These are phyloP conservation scores for Bruguiera gymnorhiza DNA, from an alignment of 345 rosid species.

Conservation along the genomic window DNA sequence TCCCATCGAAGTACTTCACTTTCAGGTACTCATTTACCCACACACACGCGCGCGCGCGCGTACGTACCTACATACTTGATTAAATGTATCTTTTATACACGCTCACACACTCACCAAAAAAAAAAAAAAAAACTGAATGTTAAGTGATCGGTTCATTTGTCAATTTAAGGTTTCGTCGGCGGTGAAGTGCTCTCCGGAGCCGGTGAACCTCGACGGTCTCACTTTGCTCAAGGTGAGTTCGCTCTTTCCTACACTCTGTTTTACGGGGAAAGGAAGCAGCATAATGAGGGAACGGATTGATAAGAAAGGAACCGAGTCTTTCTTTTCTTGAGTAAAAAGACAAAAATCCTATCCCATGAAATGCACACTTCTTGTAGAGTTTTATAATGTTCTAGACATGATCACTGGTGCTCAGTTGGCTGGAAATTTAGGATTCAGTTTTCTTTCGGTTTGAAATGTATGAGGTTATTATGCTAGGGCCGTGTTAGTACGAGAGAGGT, in stretches of 20 bases:
- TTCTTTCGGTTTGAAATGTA: background rate
- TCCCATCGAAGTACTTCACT: slow-evolving; percentile 59
- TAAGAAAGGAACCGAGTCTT: no score
- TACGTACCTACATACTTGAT: background rate
- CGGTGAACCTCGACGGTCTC: slow-evolving; percentile 49
- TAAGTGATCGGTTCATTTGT: slow-evolving; percentile 9
- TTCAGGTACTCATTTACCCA: slow-evolving; percentile 42
- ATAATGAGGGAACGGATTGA: background rate
- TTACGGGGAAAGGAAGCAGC: background rate
- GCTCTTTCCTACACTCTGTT: background rate
- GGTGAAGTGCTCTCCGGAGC: slow-evolving; percentile 43
- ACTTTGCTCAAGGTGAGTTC: slow-evolving; percentile 64
- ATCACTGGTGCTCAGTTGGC: background rate
- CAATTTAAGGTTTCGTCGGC: slow-evolving; percentile 47
- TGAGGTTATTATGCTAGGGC: slow-evolving; percentile 45
- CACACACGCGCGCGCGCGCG: background rate
- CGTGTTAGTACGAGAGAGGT: slow-evolving; percentile 84
- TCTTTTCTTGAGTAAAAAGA: no score
- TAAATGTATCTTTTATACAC: background rate
- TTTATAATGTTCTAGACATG: background rate
- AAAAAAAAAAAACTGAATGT: background rate
- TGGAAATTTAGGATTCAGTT: background rate
- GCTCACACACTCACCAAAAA: no score
- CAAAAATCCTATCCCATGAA: no score
- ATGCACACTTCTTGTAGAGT: background rate